Percentiles rank a stretch among this genome's conserved stretches.
These are phyloP conservation scores for Chlorokybus atmophyticus DNA, from an alignment of 139 green algal genomes.

Conservation along the genomic window DNA sequence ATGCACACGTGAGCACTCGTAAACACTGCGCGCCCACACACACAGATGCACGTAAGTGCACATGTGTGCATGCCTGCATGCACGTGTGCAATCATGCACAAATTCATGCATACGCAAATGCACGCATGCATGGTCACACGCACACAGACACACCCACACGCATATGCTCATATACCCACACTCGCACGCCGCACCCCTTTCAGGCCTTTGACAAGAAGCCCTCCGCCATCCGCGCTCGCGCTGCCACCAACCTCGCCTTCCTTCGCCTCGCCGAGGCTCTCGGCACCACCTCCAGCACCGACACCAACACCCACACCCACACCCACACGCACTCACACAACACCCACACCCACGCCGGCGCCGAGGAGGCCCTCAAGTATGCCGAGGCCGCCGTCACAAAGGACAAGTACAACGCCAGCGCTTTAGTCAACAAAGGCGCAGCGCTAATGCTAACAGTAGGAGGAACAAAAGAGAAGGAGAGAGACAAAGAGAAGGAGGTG, in stretches of 20 bases:
- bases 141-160: no score
- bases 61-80: no score
- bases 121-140: no score
- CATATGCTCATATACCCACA: no score
- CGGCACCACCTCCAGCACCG: no score
- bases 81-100: no score
- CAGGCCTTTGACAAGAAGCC: slow-evolving; percentile 67
- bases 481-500: neutral
- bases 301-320: no score
- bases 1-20: neutral
- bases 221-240: slow-evolving; percentile 43
- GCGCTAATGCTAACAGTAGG: slow-evolving; percentile 19
- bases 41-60: slow-evolving; percentile 11
- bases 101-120: no score
- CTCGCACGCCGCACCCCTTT: no score
- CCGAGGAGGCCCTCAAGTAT: slow-evolving; percentile 49
- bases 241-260: slow-evolving; percentile 65
- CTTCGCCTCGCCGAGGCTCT: slow-evolving; percentile 62
- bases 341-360: no score
- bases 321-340: no score
- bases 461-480: neutral
- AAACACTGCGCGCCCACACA: neutral
- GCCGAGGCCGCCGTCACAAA: slow-evolving; percentile 50
- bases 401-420: slow-evolving; percentile 59
- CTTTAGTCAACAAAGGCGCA: slow-evolving; percentile 63